Conservation (phyloP, 1,284 basidiomycete species). For the Rhodotorula mucilaginosa region DNA sequence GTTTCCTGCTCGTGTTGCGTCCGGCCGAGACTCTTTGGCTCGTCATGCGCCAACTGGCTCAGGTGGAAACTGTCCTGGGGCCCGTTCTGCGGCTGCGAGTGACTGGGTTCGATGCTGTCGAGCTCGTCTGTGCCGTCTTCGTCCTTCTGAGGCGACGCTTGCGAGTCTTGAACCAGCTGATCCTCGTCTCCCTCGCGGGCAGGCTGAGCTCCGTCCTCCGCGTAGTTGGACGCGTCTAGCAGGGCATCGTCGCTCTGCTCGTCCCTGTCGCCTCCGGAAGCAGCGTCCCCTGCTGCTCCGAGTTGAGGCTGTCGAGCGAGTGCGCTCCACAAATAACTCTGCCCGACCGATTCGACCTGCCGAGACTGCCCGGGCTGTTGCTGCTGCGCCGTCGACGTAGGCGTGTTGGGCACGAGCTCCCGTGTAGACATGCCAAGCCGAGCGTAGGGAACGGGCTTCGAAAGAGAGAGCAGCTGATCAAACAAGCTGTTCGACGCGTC, state of each 20-base stretch:
- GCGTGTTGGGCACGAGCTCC: slow-evolving; percentile 24
- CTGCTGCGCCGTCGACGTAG: not conserved
- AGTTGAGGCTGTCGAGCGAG: not conserved
- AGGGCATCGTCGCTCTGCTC: too few relatives aligned
- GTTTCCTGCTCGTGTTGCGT: not conserved
- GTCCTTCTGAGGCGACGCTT: not conserved
- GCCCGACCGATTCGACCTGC: not conserved
- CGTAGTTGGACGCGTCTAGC: too few relatives aligned
- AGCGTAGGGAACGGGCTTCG: not conserved
- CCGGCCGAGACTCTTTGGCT: not conserved
- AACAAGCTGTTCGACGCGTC: not conserved
- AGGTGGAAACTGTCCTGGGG: not conserved
- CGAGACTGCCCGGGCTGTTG: not conserved
- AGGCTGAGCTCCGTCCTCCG: too few relatives aligned
- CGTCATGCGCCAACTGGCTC: not conserved
- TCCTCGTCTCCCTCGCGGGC: not conserved
- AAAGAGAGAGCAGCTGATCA: not conserved
- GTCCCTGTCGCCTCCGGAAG: not conserved
- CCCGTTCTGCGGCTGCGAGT: not conserved
- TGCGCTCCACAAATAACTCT: not conserved
- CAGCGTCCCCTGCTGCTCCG: too few relatives aligned
- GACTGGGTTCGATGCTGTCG: not conserved
- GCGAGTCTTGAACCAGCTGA: slow-evolving; percentile 8
- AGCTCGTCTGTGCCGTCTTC: not conserved
- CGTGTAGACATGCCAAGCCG: not conserved